A percentile compares a stretch with the other conserved stretches of the same genome.
These are phyloP conservation scores for Oryza glaberrima DNA, from an alignment of 176 grass and related monocot species.

Conservation along the genomic window DNA sequence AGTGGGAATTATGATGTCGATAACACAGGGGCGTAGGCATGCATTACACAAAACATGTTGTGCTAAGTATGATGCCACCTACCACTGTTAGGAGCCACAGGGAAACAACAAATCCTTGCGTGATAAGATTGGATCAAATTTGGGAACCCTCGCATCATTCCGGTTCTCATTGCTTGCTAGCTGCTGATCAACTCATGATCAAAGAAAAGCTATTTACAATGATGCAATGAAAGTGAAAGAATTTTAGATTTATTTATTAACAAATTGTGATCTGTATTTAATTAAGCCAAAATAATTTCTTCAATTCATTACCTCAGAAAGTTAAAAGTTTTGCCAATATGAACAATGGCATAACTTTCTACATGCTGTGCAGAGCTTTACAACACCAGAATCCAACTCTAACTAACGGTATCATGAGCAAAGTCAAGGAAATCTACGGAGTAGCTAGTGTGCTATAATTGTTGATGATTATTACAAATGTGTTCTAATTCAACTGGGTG, in stretches of 20 bases:
- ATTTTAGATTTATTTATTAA: neutral
- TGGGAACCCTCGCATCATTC: slow-evolving; percentile 54
- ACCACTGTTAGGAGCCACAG: slow-evolving; percentile 42
- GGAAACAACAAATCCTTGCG: slow-evolving; percentile 48
- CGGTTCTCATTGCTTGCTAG: slow-evolving; percentile 52
- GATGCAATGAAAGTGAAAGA: slow-evolving; percentile 16
- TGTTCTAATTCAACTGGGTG: slow-evolving; percentile 28
- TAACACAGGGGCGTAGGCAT: slow-evolving; percentile 49
- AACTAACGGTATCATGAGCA: slow-evolving; percentile 54
- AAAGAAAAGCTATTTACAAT: slow-evolving; percentile 37
- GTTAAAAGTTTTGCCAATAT: slow-evolving; percentile 26
- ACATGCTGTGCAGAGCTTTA: slow-evolving; percentile 31
- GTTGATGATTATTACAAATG: slow-evolving; percentile 43
- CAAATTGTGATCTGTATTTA: neutral
- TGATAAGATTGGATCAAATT: slow-evolving; percentile 52
- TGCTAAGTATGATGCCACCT: slow-evolving; percentile 64
- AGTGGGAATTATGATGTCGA: slow-evolving; percentile 63
- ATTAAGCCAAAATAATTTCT: neutral
- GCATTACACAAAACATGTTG: slow-evolving; percentile 53
- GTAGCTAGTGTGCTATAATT: slow-evolving; percentile 47
- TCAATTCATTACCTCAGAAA: neutral
- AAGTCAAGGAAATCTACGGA: slow-evolving; percentile 50
- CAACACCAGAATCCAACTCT: slow-evolving; percentile 46
- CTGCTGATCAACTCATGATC: slow-evolving; percentile 55
- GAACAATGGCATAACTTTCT: slow-evolving; percentile 36